Evolutionary conservation across 768 basidiomycete species (phyloP), one percentile per base, ranked within the genome.

Genomic region (Arthromyces matolae): DNA sequence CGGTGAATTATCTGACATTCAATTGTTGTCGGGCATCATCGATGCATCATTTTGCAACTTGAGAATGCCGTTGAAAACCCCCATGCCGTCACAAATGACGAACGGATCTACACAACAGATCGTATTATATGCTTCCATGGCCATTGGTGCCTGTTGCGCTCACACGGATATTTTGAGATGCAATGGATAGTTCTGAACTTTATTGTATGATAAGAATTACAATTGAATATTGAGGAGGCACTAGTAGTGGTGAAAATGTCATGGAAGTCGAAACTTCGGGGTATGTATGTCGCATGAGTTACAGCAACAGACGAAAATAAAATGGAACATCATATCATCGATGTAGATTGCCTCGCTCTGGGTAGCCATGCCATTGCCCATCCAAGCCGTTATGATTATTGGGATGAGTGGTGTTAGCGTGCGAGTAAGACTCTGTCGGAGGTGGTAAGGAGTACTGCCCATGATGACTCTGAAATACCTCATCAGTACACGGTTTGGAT

Each of bases 291-390:
- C n/a, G n/a, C n/a, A n/a, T n/a, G n/a, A n/a, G n/a, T n/a, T n/a
- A n/a, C n/a, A n/a, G n/a, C n/a, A n/a, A n/a, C n/a, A n/a, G n/a
- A n/a, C n/a, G n/a, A n/a, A n/a, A n/a, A n/a, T n/a, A n/a, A n/a
- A n/a, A n/a, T n/a, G 41, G 43, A 28, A 18, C 45, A 32, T 47
- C 29, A 39, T 47, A 66, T 70, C 74, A 84, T 56, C 80, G 77
- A 61, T 82, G 81, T 29, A 83, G 66, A 51, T 77, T 79, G 7
- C 74, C 71, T 27, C 84, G 79, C 62, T 84, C 83, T 29, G 83
- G 79, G 48, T 84, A 84, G 5, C 71, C 60, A 53, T 84, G 79
- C 84, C 84, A 86, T 33, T 59, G 72, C 22, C 50, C 47, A 63
- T 83, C 79, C 63, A 83, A 73, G 45, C 71, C 68, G 54, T 64